Evolutionary conservation across 2,329 filamentous ascomycete species (phyloP).

Genomic region (Monosporascus sp.): DNA sequence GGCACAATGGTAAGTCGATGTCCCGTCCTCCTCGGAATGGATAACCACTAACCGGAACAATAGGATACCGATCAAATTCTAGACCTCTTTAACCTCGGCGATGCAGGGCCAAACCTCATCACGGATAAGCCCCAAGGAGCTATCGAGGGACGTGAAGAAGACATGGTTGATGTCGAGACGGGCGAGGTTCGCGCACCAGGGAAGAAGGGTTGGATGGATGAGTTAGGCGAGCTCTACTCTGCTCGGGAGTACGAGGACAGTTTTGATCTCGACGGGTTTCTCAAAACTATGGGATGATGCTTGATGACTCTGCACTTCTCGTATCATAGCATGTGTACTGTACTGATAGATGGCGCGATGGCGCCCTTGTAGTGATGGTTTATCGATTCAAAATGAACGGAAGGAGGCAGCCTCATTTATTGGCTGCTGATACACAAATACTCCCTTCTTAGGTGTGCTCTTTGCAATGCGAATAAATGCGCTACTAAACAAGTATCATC

Average conservation of each 20-base stretch:
- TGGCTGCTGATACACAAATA: too few species aligned
- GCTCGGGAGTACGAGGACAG: slow-evolving; percentile 97
- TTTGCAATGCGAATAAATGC: too few species aligned
- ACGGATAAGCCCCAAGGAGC: slow-evolving; percentile 53
- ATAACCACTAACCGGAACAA: slow-evolving; percentile 9
- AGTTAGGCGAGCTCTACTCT: slow-evolving; percentile 94
- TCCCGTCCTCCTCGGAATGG: background rate
- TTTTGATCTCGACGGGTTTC: slow-evolving; percentile 90
- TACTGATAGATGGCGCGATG: too few species aligned
- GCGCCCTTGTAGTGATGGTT: too few species aligned
- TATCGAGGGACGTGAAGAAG: slow-evolving; percentile 63
- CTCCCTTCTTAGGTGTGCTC: too few species aligned
- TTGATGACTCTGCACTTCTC: too few species aligned
- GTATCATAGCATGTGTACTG: too few species aligned
- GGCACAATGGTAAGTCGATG: slow-evolving; percentile 32
- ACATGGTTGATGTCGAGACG: slow-evolving; percentile 89
- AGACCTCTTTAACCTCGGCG: slow-evolving; percentile 88
- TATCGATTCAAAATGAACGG: too few species aligned
- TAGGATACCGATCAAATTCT: slow-evolving; percentile 96
- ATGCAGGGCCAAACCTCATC: slow-evolving; percentile 63
- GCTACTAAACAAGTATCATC: too few species aligned
- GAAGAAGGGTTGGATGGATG: slow-evolving; percentile 93
- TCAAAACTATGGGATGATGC: slow-evolving; percentile 69
- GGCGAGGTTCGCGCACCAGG: slow-evolving; percentile 91
- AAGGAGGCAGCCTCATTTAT: too few species aligned